Conservation (phyloP, 2,329 filamentous ascomycete species). For the Ophiocordyceps sinensis region DNA sequence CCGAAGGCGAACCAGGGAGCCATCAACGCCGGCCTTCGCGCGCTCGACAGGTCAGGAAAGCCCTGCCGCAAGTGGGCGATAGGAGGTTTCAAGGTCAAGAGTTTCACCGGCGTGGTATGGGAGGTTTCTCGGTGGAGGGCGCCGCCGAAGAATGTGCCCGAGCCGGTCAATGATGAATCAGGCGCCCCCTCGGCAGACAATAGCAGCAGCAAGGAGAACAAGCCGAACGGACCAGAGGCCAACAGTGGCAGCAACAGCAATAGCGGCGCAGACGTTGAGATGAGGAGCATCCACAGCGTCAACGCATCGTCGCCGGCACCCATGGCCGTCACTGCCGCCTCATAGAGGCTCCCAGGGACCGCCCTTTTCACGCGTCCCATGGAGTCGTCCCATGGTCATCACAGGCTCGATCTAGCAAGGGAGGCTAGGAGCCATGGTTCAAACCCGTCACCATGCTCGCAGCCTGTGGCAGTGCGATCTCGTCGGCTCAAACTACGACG, state of each 20-base stretch:
- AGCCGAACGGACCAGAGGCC: constrained; percentile 38
- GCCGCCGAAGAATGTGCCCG: constrained; percentile 40
- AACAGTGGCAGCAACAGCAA: constrained; percentile 33
- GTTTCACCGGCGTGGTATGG: constrained; percentile 81
- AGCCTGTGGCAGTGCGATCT: no score
- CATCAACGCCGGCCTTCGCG: constrained; percentile 91
- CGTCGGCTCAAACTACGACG: no score
- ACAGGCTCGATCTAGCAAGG: no score
- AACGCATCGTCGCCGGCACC: constrained; percentile 38
- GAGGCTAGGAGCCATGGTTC: no score
- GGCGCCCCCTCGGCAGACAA: constrained; percentile 29
- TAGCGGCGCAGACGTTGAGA: constrained; percentile 34
- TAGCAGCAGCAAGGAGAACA: constrained; percentile 49
- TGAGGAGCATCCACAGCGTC: constrained; percentile 35
- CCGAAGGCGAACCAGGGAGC: constrained; percentile 95
- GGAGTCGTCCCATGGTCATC: no score
- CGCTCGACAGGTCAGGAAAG: constrained; percentile 81
- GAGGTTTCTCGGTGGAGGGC: constrained; percentile 71
- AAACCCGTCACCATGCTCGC: no score
- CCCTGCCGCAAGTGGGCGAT: constrained; percentile 86
- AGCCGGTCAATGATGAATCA: constrained; percentile 31
- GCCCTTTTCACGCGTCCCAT: no score
- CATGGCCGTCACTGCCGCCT: constrained; percentile 31
- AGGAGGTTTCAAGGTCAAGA: constrained; percentile 73
- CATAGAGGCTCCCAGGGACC: not conserved